A percentile compares a stretch with the other conserved stretches of the same genome.
Evolutionary conservation across 23 red algal species (phyloP).

Genomic region (Gracilariopsis chorda): DNA sequence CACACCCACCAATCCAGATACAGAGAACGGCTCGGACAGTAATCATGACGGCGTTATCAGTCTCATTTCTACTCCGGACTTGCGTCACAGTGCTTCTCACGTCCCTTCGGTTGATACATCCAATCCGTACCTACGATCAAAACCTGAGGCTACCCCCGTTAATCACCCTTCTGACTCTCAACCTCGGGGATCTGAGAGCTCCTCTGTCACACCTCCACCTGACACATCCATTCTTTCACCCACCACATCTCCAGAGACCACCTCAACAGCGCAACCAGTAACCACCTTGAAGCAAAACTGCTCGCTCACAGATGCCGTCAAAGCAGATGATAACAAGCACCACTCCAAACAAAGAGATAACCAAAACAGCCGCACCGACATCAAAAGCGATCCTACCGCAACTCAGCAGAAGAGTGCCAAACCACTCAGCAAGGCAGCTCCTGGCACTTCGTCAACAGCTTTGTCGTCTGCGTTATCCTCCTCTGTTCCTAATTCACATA

Average conservation of each 20-base stretch:
- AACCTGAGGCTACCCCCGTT: neutral
- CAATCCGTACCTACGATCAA: neutral
- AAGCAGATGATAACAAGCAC: neutral
- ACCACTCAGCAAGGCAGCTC: neutral
- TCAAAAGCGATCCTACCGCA: neutral
- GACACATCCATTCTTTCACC: neutral
- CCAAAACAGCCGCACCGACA: neutral
- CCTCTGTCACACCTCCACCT: constrained; percentile 40
- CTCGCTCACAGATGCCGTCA: too few relatives aligned
- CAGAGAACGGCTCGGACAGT: neutral
- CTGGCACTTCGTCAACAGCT: neutral
- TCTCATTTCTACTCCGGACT: constrained; percentile 41
- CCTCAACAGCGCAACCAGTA: neutral
- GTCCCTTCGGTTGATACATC: neutral
- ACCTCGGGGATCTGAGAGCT: neutral
- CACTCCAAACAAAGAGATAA: neutral
- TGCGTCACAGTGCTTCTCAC: neutral
- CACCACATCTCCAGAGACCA: neutral
- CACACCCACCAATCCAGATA: neutral
- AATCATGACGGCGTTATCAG: constrained; percentile 36
- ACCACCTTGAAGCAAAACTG: neutral
- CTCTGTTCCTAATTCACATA: neutral
- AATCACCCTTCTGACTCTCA: neutral
- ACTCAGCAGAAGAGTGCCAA: neutral
- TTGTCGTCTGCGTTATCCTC: neutral